Percentiles rank a stretch among this genome's conserved stretches.
These are phyloP conservation scores for Jamesozyma hellenica DNA, from an alignment of 805 yeast genomes.

Conservation along the genomic window DNA sequence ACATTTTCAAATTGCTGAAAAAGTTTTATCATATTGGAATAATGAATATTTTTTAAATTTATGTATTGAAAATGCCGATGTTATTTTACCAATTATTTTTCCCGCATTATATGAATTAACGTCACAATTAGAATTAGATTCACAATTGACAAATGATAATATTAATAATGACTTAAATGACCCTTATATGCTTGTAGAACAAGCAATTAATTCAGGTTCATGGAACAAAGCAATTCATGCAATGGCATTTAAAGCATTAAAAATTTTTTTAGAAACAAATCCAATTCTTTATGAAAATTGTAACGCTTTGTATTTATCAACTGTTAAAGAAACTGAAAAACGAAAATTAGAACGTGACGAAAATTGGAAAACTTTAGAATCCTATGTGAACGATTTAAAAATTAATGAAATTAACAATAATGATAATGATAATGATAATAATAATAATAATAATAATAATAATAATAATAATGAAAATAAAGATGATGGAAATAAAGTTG, in stretches of 20 bases:
- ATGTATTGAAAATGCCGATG: slow-evolving; percentile 87
- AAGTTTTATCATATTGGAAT: slow-evolving; percentile 87
- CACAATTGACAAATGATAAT: slow-evolving; percentile 5
- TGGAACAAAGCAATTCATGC: slow-evolving; percentile 94
- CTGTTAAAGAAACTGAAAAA: slow-evolving; percentile 60
- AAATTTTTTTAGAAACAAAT: slow-evolving; percentile 85
- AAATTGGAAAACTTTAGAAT: slow-evolving; percentile 64
- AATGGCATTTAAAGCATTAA: slow-evolving; percentile 82
- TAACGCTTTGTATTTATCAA: slow-evolving; percentile 74
- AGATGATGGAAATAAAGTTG: background rate
- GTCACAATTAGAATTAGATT: slow-evolving; percentile 29
- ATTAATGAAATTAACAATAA: slow-evolving; percentile 7
- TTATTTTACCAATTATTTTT: slow-evolving; percentile 83
- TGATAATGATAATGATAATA: background rate
- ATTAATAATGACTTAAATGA: slow-evolving; percentile 13
- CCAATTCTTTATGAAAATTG: slow-evolving; percentile 88
- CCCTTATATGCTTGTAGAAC: slow-evolving; percentile 31
- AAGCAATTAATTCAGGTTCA: slow-evolving; percentile 42
- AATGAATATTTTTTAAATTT: slow-evolving; percentile 86
- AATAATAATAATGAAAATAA: background rate
- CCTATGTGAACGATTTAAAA: slow-evolving; percentile 36
- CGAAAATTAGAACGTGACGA: slow-evolving; percentile 52
- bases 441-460: background rate
- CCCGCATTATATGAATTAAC: slow-evolving; percentile 83
- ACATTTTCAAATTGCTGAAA: slow-evolving; percentile 95